Base-by-base conservation (phyloP, 371 early-diverging fungal species). In the Lichtheimia corymbifera region DNA sequence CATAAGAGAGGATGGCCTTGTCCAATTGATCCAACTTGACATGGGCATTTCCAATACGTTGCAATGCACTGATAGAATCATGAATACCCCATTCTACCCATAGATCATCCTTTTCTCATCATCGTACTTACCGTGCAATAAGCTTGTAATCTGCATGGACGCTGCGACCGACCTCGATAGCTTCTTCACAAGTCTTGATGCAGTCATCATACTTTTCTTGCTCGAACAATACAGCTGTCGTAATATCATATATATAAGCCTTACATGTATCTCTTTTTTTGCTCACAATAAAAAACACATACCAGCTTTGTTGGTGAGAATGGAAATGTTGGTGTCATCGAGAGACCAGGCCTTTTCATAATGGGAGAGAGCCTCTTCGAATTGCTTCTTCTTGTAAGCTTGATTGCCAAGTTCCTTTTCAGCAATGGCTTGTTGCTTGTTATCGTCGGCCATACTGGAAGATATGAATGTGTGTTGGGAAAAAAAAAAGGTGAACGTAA, bases 281-380 rank as follows among this genome's bases (percentile, higher is more conserved):
- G 6, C 24, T 1, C 42, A 25, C 17, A 50, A 55, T 55, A 30
- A 35, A 14, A 41, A 58, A 49, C 14, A 42, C 28, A 15, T 14
- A 83, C 83, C 85, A 54, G 94, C 88, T 73, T 96, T 97, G 88
- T 98, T 98, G 63, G 94, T 96, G 73, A 94, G 84, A 61, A 97
- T 87, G 35, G 96, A 91, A 51, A 96, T 80, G 69, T 98, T 94
- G 65, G 92, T 88, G 55, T 85, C 67, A 72, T 97, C 94, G 64
- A 94, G 76, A 63, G 91, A 92, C 74, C 86, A 94, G n/a, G 99
- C 99, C 75, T 90, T 88, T 73, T 83, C 76, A 74, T 99, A 99
- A 72, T 94, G 91, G 47, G 76, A 73, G 53, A 98, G 71, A 11
- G 99, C 98, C 61, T 86, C 83, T 14, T 92, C 93, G 74, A 98